Conservation (phyloP, 148 eudicot species). For the Camellia lanceoleosa region DNA sequence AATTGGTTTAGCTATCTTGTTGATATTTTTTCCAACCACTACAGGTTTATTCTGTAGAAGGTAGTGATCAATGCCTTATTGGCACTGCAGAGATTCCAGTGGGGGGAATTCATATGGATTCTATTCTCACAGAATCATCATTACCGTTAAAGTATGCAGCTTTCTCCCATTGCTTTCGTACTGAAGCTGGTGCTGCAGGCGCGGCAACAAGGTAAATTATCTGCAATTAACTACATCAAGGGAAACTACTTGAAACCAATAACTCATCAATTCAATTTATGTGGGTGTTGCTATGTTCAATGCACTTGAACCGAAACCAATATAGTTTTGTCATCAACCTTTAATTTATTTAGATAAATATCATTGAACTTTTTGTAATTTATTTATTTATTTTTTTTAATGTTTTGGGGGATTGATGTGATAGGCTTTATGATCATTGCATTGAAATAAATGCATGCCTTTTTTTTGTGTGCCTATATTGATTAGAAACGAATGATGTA, state of each 20-base stretch:
- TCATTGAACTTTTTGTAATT: not conserved
- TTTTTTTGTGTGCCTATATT: not conserved
- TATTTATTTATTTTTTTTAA: not conserved
- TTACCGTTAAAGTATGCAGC: conserved; percentile 24
- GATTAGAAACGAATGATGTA: not conserved
- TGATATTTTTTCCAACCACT: conserved; percentile 4
- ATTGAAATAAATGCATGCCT: not conserved
- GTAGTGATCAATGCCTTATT: conserved; percentile 18
- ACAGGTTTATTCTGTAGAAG: conserved; percentile 14
- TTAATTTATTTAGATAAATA: not conserved
- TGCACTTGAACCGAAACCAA: not conserved
- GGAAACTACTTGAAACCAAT: not conserved
- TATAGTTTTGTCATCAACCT: not conserved
- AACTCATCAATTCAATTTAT: not conserved
- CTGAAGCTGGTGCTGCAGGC: conserved; percentile 98
- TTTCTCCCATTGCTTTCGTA: conserved; percentile 91
- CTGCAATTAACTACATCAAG: not conserved
- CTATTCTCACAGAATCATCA: not conserved
- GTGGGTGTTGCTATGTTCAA: not conserved
- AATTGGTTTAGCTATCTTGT: not conserved
- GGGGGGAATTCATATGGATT: conserved; percentile 26
- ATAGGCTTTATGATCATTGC: not conserved
- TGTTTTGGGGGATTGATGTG: not conserved
- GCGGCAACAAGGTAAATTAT: conserved; percentile 68
- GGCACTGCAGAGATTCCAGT: conserved; percentile 19